These are phyloP conservation scores for Sequoiadendron giganteum DNA, from an alignment of 75 land plant species.

Conservation along the genomic window DNA sequence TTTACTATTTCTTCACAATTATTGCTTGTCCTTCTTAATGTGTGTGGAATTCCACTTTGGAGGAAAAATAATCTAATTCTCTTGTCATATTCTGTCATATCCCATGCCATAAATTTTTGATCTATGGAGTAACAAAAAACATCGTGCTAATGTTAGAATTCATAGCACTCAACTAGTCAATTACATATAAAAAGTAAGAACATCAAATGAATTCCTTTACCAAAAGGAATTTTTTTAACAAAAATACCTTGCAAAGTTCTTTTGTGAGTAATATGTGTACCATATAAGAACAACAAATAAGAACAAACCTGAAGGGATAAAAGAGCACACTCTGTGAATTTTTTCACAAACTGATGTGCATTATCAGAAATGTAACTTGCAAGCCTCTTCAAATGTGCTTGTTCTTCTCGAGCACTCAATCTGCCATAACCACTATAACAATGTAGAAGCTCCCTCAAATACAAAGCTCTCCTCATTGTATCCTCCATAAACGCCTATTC, in stretches of 20 bases:
- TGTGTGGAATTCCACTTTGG: neutral
- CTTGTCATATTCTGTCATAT: neutral
- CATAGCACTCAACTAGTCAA: neutral
- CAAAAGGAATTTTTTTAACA: neutral
- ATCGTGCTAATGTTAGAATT: neutral
- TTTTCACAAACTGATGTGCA: slow-evolving; percentile 55
- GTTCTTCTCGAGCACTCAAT: slow-evolving; percentile 69
- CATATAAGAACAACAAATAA: neutral
- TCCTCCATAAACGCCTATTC: slow-evolving; percentile 56
- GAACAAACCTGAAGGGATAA: slow-evolving; percentile 62
- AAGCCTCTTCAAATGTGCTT: slow-evolving; percentile 62
- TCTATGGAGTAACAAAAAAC: neutral
- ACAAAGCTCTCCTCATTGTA: slow-evolving; percentile 44
- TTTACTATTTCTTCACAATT: neutral
- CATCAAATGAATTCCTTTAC: neutral
- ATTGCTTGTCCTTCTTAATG: neutral
- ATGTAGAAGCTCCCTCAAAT: slow-evolving; percentile 58
- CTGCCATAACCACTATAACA: slow-evolving; percentile 60
- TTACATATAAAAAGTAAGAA: neutral
- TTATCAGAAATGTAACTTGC: slow-evolving; percentile 60
- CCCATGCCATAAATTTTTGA: neutral
- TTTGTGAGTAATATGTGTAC: neutral
- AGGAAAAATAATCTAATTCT: neutral
- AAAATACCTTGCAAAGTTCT: neutral
- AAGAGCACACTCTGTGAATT: slow-evolving; percentile 48